Evolutionary conservation across 2,329 filamentous ascomycete genomes (phyloP).

Genomic region (Trichoderma polysporum): DNA sequence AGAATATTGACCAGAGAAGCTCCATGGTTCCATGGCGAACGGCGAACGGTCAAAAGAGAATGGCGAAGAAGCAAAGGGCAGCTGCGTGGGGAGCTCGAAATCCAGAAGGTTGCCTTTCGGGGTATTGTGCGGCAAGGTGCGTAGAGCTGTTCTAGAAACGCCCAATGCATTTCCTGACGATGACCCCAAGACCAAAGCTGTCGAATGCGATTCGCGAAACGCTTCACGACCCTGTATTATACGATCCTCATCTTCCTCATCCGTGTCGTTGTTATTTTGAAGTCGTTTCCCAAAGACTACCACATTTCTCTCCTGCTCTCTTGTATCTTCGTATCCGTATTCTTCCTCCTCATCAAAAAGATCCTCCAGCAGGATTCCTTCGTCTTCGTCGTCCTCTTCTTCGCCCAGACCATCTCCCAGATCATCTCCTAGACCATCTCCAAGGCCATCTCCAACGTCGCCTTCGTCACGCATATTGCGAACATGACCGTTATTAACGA

Average conservation of each 20-base stretch:
- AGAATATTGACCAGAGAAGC: slow-evolving; percentile 9
- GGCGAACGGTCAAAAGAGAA: slow-evolving; percentile 25
- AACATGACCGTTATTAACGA: slow-evolving; percentile 91
- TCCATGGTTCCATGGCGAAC: slow-evolving; percentile 22
- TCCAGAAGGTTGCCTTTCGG: slow-evolving; percentile 15
- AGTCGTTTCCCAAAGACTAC: background rate
- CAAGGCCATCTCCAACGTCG: slow-evolving; percentile 39
- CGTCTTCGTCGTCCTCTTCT: slow-evolving; percentile 40
- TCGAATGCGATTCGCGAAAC: slow-evolving; percentile 2
- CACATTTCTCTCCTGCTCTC: background rate
- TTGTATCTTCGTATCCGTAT: slow-evolving; percentile 7
- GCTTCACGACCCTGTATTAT: slow-evolving; percentile 21
- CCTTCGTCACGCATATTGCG: slow-evolving; percentile 58
- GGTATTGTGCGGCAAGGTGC: slow-evolving; percentile 16
- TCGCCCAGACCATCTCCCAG: slow-evolving; percentile 33
- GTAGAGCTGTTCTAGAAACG: background rate
- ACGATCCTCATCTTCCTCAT: slow-evolving; percentile 22
- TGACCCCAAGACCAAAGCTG: slow-evolving; percentile 20
- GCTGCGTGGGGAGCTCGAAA: slow-evolving; percentile 18
- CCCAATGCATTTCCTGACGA: background rate
- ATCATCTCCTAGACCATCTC: slow-evolving; percentile 35
- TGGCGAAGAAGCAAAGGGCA: slow-evolving; percentile 24
- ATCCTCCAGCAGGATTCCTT: slow-evolving; percentile 37
- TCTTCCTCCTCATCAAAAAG: slow-evolving; percentile 28
- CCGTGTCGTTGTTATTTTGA: slow-evolving; percentile 1